Conservation (phyloP, 2,329 filamentous ascomycete genomes). For the Fusarium xyrophilum region DNA sequence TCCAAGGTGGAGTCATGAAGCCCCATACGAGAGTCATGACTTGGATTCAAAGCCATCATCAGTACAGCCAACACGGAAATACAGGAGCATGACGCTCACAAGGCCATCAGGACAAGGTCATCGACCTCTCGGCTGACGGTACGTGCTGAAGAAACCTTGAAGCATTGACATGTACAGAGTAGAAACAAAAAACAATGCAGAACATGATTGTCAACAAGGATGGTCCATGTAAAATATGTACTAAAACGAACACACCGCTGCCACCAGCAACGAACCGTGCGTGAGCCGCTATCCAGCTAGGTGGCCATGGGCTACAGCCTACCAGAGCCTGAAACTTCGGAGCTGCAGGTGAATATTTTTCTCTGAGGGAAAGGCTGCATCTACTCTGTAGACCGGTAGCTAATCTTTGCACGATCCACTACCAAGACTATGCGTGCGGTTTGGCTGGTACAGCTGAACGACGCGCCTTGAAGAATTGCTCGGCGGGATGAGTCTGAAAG, state of each 20-base stretch:
- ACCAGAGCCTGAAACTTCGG: conserved; percentile 21
- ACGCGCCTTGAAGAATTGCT: not conserved
- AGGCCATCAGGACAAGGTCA: not conserved
- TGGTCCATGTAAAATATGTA: conserved; percentile 9
- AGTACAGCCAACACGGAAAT: not conserved
- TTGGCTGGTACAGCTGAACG: not conserved
- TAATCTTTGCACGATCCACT: not conserved
- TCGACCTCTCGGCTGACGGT: not conserved
- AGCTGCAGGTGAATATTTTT: not conserved
- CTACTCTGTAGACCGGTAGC: conserved; percentile 4
- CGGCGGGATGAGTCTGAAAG: not conserved
- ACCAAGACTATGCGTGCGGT: not conserved
- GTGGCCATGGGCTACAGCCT: not conserved
- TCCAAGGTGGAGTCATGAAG: not conserved
- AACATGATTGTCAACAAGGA: conserved; percentile 5
- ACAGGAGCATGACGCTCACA: not conserved
- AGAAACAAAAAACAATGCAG: not conserved
- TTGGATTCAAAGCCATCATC: not conserved
- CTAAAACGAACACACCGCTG: conserved; percentile 12
- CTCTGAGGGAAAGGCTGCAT: not conserved
- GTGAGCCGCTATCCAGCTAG: not conserved
- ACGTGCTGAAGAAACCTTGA: not conserved
- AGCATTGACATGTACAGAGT: not conserved
- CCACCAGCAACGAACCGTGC: conserved; percentile 21
- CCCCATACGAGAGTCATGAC: not conserved